Evolutionary conservation across 352 stramenopile genomes (phyloP).

Genomic region (Phytophthora pinifolia): DNA sequence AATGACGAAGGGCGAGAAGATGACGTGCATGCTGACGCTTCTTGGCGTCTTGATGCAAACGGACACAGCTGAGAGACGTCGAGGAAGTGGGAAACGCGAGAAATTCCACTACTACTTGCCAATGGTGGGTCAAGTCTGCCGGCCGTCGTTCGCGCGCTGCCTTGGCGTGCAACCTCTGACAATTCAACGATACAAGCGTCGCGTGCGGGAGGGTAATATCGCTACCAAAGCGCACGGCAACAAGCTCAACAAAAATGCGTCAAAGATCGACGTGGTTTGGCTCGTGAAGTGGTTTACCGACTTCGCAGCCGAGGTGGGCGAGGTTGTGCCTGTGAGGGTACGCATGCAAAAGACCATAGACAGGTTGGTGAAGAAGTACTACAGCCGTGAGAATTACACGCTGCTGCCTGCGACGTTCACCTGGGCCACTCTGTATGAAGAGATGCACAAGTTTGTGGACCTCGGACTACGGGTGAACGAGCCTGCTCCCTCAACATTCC

Average conservation of each 20-base stretch:
- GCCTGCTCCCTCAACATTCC: constrained; percentile 5
- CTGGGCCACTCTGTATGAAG: constrained; percentile 9
- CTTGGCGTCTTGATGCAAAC: too few species aligned
- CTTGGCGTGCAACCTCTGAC: too few species aligned
- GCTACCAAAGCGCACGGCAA: not conserved
- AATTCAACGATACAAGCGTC: not conserved
- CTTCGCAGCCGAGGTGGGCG: constrained; percentile 2
- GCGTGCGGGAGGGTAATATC: constrained; percentile 1
- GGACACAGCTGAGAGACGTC: too few species aligned
- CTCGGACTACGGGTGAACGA: not conserved
- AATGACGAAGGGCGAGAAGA: too few species aligned
- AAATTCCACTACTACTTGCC: too few species aligned
- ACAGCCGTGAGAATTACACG: constrained; percentile 3
- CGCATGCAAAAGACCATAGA: constrained; percentile 2
- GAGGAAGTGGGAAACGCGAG: too few species aligned
- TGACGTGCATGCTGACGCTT: too few species aligned
- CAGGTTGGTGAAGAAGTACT: constrained; percentile 12
- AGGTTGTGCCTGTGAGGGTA: constrained; percentile 11
- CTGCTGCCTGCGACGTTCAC: constrained; percentile 13
- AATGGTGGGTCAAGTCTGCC: too few species aligned
- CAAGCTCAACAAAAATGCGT: constrained; percentile 3
- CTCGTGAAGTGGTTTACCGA: constrained; percentile 13
- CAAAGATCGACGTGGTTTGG: constrained; percentile 2
- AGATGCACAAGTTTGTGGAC: constrained; percentile 12
- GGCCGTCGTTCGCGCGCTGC: too few species aligned